Evolutionary conservation across 768 basidiomycete species (phyloP), one percentile per base, ranked within the genome.

Genomic region (Thelephora ganbajun): DNA sequence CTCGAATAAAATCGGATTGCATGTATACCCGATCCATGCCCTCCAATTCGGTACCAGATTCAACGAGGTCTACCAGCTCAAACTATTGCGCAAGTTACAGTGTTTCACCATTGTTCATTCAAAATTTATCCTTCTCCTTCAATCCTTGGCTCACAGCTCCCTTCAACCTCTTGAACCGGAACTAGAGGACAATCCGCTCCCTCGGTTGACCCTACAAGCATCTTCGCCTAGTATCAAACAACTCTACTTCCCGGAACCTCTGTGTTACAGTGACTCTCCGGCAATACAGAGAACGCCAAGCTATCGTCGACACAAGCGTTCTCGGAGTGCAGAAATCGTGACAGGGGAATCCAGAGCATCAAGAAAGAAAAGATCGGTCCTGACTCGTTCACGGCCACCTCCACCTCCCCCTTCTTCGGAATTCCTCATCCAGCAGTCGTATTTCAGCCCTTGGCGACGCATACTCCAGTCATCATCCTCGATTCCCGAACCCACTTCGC

Each of bases 171-270:
- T 9, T 9, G 22, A 41, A 4, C 56, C 65, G 12, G 77, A 78
- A 48, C 62, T 62, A 12, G 72, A 74, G 44, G 69, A 73, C 16
- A 47, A 51, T 42, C 33, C 61, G 54, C 36, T 60, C 68, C 4
- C 60, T 60, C 4, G 63, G 59, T 48, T 53, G 54, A 30, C 57
- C 60, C 1, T 54, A 57, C 6, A 61, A 64, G 22, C 57, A 61
- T 16, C 54, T 70, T 14, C 50, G 11, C 58, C 61, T 49, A 60
- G 51, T 35, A 59, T 67, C 35, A 67, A 78, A 42, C 77, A 84
- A 52, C 71, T 89, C 48, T 75, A 71, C 7, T 87, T 88, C 60
- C 86, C 86, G 19, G 74, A 82, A 5, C 86, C 86, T 0, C 67
- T 89, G 4, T 79, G 79, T 12, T 76, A 73, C 51, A 52, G 60